Evolutionary conservation across 2,329 filamentous ascomycete species (phyloP), one percentile per base, ranked within the genome.

Genomic region (Rhinocladiella similis): DNA sequence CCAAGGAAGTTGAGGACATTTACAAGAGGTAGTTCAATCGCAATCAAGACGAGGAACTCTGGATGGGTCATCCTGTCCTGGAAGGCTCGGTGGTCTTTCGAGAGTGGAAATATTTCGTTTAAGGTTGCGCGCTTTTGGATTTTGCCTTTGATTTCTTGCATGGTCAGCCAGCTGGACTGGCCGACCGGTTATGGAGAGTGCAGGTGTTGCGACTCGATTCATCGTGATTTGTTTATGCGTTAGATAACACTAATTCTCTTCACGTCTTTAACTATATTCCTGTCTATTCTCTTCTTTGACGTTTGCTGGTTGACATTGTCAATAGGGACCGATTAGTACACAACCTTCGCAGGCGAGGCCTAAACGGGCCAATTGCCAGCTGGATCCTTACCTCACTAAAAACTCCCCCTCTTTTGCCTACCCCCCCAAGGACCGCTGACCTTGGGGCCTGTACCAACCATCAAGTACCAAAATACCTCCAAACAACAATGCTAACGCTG

Each of bases 221-320:
- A 46, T 22, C 42, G 42, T 46, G 42, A 22, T 46, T 46, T 46
- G 22, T 46, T 46, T 18, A 46, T 46, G 20, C 42, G 42, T 46
- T 46, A 46, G n/a, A 46, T 46, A 46, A 46, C 42, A 46, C 42
- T 46, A 16, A 46, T 46, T 46, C 16, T 46, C 42, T 46, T 46
- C 20, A 46, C 20, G 42, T 46, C 42, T 46, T 46, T 22, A 22
- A 46, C 42, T 46, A 16, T 46, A 16, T 46, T 46, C 42, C 42
- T 22, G 42, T 46, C 42, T 46, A 22, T 46, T 46, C 42, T 46
- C 42, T 46, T 46, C 42, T 22, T 16, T 46, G 42, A 16, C 13
- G 42, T 16, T 46, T 14, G 16, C 42, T 46, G 22, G 22, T 46
- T 46, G 42, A 22, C 14, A 22, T 14, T 46, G 19, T 16, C 22